Evolutionary conservation across 305 asterid species (phyloP).

Genomic region (Fraxinus albicans): DNA sequence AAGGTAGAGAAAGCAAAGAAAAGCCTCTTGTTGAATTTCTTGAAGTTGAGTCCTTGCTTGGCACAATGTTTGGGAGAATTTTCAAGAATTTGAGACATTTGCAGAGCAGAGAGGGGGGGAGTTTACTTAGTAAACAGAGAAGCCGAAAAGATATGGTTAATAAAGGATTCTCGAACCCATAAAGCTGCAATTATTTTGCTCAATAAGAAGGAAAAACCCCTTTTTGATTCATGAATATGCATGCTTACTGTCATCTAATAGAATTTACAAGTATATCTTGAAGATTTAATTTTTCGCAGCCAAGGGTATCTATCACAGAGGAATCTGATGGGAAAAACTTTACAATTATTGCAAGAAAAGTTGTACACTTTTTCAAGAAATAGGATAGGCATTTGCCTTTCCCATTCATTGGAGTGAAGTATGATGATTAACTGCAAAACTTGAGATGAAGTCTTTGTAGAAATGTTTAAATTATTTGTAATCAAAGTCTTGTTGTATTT

Average conservation of each 20-base stretch:
- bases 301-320: slow-evolving; percentile 19
- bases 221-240: slow-evolving; percentile 61
- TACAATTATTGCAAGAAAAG: slow-evolving; percentile 56
- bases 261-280: slow-evolving; percentile 31
- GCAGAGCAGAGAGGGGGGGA: slow-evolving; percentile 5
- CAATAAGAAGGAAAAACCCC: slow-evolving; percentile 1
- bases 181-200: slow-evolving; percentile 38
- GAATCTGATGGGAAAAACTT: slow-evolving; percentile 40
- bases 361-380: slow-evolving; percentile 34
- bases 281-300: slow-evolving; percentile 21
- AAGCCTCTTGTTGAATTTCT: slow-evolving; percentile 54
- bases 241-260: slow-evolving; percentile 31
- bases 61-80: slow-evolving; percentile 88
- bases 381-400: slow-evolving; percentile 33
- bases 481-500: slow-evolving; percentile 12
- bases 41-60: slow-evolving; percentile 36
- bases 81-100: slow-evolving; percentile 70
- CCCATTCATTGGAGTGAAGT: slow-evolving; percentile 31
- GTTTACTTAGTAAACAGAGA: slow-evolving; percentile 33
- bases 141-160: slow-evolving; percentile 32
- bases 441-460: background rate
- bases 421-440: slow-evolving; percentile 29
- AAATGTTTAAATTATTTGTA: slow-evolving; percentile 10
- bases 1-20: slow-evolving; percentile 47
- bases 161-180: slow-evolving; percentile 24